Percentiles rank a stretch among this genome's conserved stretches.
Conservation (phyloP, 352 stramenopile genomes). For the Phytophthora palmivora region DNA sequence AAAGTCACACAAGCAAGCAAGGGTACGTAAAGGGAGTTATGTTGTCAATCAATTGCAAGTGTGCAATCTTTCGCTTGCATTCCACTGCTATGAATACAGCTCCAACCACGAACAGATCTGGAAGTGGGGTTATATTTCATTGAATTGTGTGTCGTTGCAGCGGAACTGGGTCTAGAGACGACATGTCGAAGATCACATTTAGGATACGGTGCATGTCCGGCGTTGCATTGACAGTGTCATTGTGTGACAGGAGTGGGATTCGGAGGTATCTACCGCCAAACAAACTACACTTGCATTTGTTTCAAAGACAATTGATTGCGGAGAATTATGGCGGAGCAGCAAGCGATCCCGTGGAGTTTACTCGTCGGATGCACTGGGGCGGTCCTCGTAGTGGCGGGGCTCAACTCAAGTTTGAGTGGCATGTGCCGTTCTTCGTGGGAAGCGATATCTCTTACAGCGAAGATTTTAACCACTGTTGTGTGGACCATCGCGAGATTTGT, state of each 20-base stretch:
- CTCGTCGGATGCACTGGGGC: background rate
- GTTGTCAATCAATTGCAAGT: no score
- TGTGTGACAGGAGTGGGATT: constrained; percentile 14
- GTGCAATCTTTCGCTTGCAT: no score
- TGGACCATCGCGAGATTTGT: constrained; percentile 26
- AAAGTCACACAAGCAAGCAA: background rate
- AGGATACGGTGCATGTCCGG: no score
- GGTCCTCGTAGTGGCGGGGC: constrained; percentile 10
- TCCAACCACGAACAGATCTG: constrained; percentile 1
- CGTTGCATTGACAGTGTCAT: no score
- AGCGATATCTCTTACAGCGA: constrained; percentile 18
- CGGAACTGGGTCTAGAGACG: no score
- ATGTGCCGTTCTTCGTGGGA: constrained; percentile 37
- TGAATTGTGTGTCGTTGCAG: no score
- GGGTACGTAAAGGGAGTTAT: constrained; percentile 10
- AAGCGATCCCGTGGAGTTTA: constrained; percentile 17
- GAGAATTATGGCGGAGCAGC: constrained; percentile 11
- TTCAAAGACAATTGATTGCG: background rate
- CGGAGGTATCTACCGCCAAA: constrained; percentile 1
- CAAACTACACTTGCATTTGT: constrained; percentile 1
- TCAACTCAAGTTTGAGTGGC: constrained; percentile 13
- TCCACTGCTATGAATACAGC: constrained; percentile 12
- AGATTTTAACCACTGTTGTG: constrained; percentile 9
- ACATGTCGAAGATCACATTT: no score
- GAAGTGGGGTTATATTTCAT: constrained; percentile 14